A percentile compares a stretch with the other conserved stretches of the same genome.
Evolutionary conservation across 768 basidiomycete species (phyloP).

Genomic region (Crepidotus variabilis): DNA sequence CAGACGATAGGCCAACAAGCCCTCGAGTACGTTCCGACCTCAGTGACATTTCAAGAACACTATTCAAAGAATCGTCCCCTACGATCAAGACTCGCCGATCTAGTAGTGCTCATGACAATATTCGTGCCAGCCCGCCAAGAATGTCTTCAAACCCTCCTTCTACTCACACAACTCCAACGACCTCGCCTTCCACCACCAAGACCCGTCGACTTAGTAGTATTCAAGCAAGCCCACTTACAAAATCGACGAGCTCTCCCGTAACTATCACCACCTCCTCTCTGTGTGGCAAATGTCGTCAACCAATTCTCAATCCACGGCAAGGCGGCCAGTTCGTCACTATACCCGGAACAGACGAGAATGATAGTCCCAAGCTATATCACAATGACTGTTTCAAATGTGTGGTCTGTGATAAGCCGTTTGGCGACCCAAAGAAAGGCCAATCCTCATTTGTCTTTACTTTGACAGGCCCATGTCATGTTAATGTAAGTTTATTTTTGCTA

Average conservation of each 20-base stretch:
- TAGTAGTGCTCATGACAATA: not conserved
- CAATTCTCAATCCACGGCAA: conserved; percentile 53
- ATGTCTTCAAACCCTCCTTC: not conserved
- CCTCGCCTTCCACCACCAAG: not conserved
- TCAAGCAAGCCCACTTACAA: not conserved
- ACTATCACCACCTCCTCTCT: conserved; percentile 34
- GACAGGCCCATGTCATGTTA: conserved; percentile 65
- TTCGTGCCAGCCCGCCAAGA: not conserved
- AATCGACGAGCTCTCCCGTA: conserved; percentile 2
- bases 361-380: conserved; percentile 62
- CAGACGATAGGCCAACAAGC: not conserved
- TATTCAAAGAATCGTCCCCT: conserved; percentile 3
- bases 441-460: conserved; percentile 68
- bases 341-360: conserved; percentile 46
- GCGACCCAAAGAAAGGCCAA: conserved; percentile 55
- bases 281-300: conserved; percentile 58
- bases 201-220: not conserved
- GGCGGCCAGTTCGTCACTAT: conserved; percentile 71
- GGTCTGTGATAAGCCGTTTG: conserved; percentile 61
- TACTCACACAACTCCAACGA: not conserved
- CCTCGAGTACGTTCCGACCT: not conserved
- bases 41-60: not conserved
- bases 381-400: conserved; percentile 72
- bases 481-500: conserved; percentile 31
- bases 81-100: not conserved